Percentiles rank a stretch among this genome's conserved stretches.
These are phyloP conservation scores for Pseudogymnoascus sp. DNA, from an alignment of 2,329 filamentous ascomycete species.

Conservation along the genomic window DNA sequence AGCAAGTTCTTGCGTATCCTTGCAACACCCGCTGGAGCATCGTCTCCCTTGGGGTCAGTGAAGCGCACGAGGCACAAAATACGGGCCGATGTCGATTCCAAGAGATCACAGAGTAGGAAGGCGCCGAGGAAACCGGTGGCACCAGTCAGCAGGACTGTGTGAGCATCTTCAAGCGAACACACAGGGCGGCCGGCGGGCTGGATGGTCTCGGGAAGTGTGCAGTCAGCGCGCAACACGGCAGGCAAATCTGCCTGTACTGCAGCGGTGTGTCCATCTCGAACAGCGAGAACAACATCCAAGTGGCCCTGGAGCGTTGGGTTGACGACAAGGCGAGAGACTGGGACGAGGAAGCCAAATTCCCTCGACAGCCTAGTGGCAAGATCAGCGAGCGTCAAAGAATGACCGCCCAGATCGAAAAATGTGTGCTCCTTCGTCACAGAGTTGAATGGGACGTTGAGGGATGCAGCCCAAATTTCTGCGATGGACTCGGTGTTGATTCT, in stretches of 20 bases:
- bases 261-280: conserved; percentile 65
- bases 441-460: conserved; percentile 56
- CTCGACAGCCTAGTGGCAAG: conserved; percentile 63
- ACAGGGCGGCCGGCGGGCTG: conserved; percentile 46
- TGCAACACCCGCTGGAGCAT: conserved; percentile 60
- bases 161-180: conserved; percentile 54
- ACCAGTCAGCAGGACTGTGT: conserved; percentile 66
- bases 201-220: conserved; percentile 63
- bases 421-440: conserved; percentile 62
- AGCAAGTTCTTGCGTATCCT: conserved; percentile 68
- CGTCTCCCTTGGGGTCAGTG: conserved; percentile 57
- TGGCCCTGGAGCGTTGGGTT: conserved; percentile 67
- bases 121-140: conserved; percentile 71
- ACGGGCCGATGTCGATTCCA: conserved; percentile 60
- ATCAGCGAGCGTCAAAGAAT: conserved; percentile 71
- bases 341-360: conserved; percentile 65
- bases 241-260: conserved; percentile 70
- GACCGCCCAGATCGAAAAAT: conserved; percentile 76
- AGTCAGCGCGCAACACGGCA: conserved; percentile 59
- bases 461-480: conserved; percentile 63
- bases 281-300: conserved; percentile 60
- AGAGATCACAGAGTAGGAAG: conserved; percentile 61
- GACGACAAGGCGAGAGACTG: conserved; percentile 63
- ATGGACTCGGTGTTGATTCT: conserved; percentile 61
- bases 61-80: conserved; percentile 70